A percentile compares a stretch with the other conserved stretches of the same genome.
These are phyloP conservation scores for Curvularia eragrostidis DNA, from an alignment of 2,329 filamentous ascomycete species.

Conservation along the genomic window DNA sequence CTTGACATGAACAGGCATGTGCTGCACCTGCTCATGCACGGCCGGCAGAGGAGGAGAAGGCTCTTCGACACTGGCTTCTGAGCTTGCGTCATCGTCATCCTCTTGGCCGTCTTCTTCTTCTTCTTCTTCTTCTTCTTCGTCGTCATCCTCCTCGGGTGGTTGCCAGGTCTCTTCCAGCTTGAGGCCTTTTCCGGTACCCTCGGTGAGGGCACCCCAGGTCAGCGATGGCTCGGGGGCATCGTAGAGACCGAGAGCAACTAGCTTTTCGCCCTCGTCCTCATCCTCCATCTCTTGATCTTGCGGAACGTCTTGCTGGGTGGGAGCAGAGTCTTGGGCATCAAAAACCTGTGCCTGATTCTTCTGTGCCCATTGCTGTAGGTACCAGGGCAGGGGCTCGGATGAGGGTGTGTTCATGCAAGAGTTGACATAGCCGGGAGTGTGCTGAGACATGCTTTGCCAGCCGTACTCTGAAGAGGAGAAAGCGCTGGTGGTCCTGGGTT, in stretches of 20 bases:
- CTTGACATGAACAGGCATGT: constrained; percentile 39
- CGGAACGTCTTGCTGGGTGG: constrained; percentile 53
- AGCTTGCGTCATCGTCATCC: constrained; percentile 56
- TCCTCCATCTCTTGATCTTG: constrained; percentile 61
- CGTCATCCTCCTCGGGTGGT: constrained; percentile 60
- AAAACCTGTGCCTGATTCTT: constrained; percentile 39
- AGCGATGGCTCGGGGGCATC: constrained; percentile 70
- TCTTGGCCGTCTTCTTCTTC: constrained; percentile 51
- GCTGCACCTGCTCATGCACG: constrained; percentile 25
- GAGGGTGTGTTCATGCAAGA: constrained; percentile 43
- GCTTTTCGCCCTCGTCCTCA: constrained; percentile 68
- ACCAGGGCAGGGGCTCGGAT: constrained; percentile 46
- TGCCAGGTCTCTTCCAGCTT: constrained; percentile 84
- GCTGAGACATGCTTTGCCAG: constrained; percentile 38
- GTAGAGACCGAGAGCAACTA: constrained; percentile 84
- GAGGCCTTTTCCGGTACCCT: constrained; percentile 71
- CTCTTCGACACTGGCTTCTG: constrained; percentile 54
- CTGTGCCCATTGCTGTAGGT: constrained; percentile 48
- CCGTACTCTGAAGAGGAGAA: constrained; percentile 31
- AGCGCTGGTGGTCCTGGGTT: constrained; percentile 25
- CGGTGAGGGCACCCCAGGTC: constrained; percentile 59
- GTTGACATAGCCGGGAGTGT: constrained; percentile 30
- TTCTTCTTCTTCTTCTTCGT: constrained; percentile 55
- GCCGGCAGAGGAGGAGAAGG: constrained; percentile 38
- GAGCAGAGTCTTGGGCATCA: constrained; percentile 26